phyloP scores from a whole-genome alignment of 495 filamentous ascomycete species.

The Aspergillus cristatus region DNA sequence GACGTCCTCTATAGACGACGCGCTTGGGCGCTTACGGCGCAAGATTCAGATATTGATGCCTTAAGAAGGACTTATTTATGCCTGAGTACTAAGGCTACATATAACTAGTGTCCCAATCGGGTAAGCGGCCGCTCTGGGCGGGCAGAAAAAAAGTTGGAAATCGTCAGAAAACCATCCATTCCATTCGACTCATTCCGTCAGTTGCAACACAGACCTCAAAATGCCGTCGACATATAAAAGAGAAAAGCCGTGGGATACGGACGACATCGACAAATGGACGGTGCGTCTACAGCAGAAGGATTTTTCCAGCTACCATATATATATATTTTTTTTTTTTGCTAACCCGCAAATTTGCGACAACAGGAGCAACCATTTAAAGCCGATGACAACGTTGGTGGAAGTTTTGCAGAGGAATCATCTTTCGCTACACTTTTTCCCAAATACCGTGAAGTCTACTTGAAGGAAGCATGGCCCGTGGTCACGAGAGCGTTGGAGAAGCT shows the following conservation, averaged over 20 bases:
- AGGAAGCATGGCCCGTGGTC: slow-evolving; percentile 78
- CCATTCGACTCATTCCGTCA: background rate
- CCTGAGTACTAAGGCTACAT: background rate
- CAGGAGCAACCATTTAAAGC: slow-evolving; percentile 75
- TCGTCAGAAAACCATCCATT: slow-evolving; percentile 16
- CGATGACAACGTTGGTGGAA: slow-evolving; percentile 75
- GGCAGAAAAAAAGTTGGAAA: slow-evolving; percentile 34
- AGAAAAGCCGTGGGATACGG: slow-evolving; percentile 96
- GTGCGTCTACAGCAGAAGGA: slow-evolving; percentile 21
- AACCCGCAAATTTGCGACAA: slow-evolving; percentile 7
- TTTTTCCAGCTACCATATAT: background rate
- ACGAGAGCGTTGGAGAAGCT: slow-evolving; percentile 74
- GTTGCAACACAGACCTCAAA: slow-evolving; percentile 13
- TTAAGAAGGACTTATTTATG: slow-evolving; percentile 8
- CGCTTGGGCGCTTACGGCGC: slow-evolving; percentile 11
- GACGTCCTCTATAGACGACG: slow-evolving; percentile 1
- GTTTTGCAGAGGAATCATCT: slow-evolving; percentile 85
- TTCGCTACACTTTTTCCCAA: slow-evolving; percentile 93
- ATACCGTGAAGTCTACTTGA: slow-evolving; percentile 91
- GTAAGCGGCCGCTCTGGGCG: slow-evolving; percentile 28
- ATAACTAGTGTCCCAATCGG: slow-evolving; percentile 17
- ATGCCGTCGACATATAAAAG: slow-evolving; percentile 94
- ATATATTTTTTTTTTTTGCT: slow-evolving; percentile 7
- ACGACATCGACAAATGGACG: slow-evolving; percentile 98
- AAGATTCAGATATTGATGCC: background rate